phyloP scores from a whole-genome alignment of 345 rosid species.

The Populus simonii region DNA sequence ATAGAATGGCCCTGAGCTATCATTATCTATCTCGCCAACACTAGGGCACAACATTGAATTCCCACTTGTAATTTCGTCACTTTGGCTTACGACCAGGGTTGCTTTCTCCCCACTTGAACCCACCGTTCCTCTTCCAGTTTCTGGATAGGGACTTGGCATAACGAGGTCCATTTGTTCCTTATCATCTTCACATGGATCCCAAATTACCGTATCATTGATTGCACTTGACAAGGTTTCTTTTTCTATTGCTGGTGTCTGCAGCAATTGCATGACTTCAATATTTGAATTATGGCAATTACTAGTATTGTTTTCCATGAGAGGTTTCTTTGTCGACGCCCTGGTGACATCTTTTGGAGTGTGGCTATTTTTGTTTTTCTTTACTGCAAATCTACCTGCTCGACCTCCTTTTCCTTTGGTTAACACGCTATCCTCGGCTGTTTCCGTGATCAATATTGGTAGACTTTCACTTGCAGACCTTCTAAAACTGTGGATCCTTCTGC shows the following conservation, averaged over 20 bases:
- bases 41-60: slow-evolving; percentile 4
- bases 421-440: slow-evolving; percentile 8
- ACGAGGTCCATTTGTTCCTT: slow-evolving; percentile 14
- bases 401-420: slow-evolving; percentile 24
- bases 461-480: slow-evolving; percentile 17
- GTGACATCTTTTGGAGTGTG: not conserved
- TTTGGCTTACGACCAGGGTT: not conserved
- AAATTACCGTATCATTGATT: not conserved
- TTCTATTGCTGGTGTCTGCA: slow-evolving; percentile 9
- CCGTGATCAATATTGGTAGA: not conserved
- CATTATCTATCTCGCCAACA: slow-evolving; percentile 11
- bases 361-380: slow-evolving; percentile 20
- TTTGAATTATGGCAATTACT: not conserved
- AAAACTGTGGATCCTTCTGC: slow-evolving; percentile 43
- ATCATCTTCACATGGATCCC: slow-evolving; percentile 2
- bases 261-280: not conserved
- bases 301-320: not conserved
- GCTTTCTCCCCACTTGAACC: slow-evolving; percentile 21
- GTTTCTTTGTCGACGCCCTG: not conserved
- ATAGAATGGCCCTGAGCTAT: slow-evolving; percentile 13
- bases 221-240: slow-evolving; percentile 18
- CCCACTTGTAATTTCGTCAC: not conserved
- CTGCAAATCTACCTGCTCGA: slow-evolving; percentile 20
- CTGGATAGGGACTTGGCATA: slow-evolving; percentile 13
- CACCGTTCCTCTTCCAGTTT: slow-evolving; percentile 15